Evolutionary conservation across 2,329 filamentous ascomycete species (phyloP), one percentile per base, ranked within the genome.

Genomic region (Arthrobotrys entomopaga): DNA sequence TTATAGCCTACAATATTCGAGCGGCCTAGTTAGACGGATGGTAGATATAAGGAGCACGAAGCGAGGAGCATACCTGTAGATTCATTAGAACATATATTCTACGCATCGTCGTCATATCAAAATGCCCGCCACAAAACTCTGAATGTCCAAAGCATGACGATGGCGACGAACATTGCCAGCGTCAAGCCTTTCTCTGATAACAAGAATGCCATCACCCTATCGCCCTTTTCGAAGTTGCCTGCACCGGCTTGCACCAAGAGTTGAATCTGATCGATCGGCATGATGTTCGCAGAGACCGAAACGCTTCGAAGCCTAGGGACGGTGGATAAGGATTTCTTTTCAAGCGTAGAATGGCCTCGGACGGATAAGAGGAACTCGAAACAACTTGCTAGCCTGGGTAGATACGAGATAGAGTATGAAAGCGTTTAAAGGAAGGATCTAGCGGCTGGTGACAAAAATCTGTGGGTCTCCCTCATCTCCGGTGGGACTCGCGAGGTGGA

Each of bases 401-500:
- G 24, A 15, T 49, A 22, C 13, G 26, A 54, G 16, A 20, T 7
- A 40, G 10, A 13, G 52, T 38, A 40, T 10, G 11, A 26, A 54
- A 53, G 13, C 26, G 52, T 54, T 42, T 73, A 73, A n/a, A 43
- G 63, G 48, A 57, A 67, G 48, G 64, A 8, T 67, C 42, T 48
- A 59, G 70, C 52, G 16, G 57, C 20, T 58, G 63, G 63, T 22
- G 53, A 26, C 15, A 65, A 54, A 26, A n/a, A 58, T 43, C 50
- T 57, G 63, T 58, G 54, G 57, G 52, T 24, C 26, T 49, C 63
- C 70, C 54, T 74, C 70, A 74, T 74, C 52, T 74, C 70, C 70
- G 50, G 42, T 40, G 46, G 34, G 58, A 46, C 43, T 20, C 46
- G 19, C 50, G 29, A n/a, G 19, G 48, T 40, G 22, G 29, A 59